A percentile compares a stretch with the other conserved stretches of the same genome.
phyloP scores from a whole-genome alignment of 139 green algal species.

The Deuterostichococcus epilithicus region DNA sequence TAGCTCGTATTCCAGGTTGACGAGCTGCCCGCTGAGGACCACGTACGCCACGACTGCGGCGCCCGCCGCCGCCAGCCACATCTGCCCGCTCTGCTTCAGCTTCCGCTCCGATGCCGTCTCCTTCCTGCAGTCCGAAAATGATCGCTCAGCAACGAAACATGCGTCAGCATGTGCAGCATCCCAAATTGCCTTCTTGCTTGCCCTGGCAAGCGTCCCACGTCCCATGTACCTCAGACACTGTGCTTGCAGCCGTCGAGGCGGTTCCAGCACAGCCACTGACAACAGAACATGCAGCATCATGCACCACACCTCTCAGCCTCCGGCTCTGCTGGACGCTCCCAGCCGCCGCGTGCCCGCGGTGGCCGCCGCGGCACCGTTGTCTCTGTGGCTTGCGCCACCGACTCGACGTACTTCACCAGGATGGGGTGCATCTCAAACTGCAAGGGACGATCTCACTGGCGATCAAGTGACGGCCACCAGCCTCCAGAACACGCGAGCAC shows the following conservation, averaged over 20 bases:
- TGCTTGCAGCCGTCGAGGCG: neutral
- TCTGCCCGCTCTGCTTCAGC: constrained; percentile 36
- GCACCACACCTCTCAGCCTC: neutral
- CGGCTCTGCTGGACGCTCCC: no score
- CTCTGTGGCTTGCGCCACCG: neutral
- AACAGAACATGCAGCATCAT: neutral
- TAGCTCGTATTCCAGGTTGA: constrained; percentile 17
- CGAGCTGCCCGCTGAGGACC: constrained; percentile 49
- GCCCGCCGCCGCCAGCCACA: constrained; percentile 45
- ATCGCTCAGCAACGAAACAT: neutral
- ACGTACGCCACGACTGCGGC: constrained; percentile 36
- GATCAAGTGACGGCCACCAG: constrained; percentile 10
- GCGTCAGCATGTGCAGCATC: neutral
- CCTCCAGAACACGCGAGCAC: constrained; percentile 1
- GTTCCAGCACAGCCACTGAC: neutral
- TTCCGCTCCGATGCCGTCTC: constrained; percentile 35
- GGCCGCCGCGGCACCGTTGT: neutral
- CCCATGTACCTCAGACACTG: neutral
- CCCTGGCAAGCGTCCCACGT: neutral
- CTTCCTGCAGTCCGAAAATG: constrained; percentile 30
- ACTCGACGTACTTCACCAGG: constrained; percentile 9
- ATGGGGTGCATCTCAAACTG: constrained; percentile 18
- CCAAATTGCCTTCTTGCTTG: neutral
- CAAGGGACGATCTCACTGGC: neutral
- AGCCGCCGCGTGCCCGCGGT: neutral